Conservation (phyloP, 768 basidiomycete species). For the Agrocybe pediades region DNA sequence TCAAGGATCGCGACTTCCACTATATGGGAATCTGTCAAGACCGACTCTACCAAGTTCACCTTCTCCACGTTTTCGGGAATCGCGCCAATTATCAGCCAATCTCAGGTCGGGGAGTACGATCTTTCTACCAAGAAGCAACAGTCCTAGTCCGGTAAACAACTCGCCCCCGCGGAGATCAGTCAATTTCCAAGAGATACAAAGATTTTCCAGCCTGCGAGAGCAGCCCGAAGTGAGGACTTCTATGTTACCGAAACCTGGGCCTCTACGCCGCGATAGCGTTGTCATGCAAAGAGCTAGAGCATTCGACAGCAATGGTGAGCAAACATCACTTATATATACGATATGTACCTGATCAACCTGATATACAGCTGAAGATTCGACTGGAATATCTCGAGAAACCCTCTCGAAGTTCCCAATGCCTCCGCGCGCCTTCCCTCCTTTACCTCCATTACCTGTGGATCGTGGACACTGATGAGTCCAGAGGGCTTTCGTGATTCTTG, state of each 20-base stretch:
- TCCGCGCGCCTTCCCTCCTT: conserved; percentile 28
- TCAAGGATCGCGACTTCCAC: neutral
- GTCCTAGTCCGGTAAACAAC: neutral
- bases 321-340: neutral
- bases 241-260: conserved; percentile 5
- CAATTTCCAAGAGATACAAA: conserved; percentile 3
- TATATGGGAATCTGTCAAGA: neutral
- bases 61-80: neutral
- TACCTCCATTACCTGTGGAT: conserved; percentile 26
- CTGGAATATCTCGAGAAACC: conserved; percentile 24
- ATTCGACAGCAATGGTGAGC: conserved; percentile 26
- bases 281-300: conserved; percentile 36
- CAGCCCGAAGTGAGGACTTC: conserved; percentile 1
- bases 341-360: neutral
- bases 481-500: neutral
- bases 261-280: conserved; percentile 34
- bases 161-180: neutral
- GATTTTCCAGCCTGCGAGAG: conserved; percentile 11
- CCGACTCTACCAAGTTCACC: neutral
- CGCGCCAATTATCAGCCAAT: neutral
- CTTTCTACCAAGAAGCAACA: neutral
- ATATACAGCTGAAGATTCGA: conserved; percentile 5
- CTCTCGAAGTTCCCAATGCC: conserved; percentile 41
- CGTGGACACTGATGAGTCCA: conserved; percentile 11
- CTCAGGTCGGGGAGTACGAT: neutral